These are phyloP conservation scores for Prunus padus DNA, from an alignment of 306 rosid species.

Conservation along the genomic window DNA sequence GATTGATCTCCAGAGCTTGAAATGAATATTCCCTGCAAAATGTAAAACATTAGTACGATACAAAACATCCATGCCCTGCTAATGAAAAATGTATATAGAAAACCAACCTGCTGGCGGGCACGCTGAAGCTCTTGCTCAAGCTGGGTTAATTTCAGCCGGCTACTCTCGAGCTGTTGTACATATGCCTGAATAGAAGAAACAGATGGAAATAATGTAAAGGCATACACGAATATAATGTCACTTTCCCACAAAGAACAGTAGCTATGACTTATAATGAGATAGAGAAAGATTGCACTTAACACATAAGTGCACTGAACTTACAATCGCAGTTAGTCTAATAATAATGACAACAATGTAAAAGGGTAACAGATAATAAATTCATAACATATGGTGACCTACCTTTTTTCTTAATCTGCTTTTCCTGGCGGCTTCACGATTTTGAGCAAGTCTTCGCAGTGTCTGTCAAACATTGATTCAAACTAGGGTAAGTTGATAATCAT, in stretches of 20 bases:
- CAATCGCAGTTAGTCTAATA: background rate
- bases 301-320: background rate
- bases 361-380: conserved; percentile 1
- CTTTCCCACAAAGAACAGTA: background rate
- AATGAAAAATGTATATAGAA: conserved; percentile 12
- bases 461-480: conserved; percentile 27
- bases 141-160: conserved; percentile 85
- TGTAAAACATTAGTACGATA: background rate
- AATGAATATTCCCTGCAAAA: conserved; percentile 82
- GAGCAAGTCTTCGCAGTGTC: conserved; percentile 92
- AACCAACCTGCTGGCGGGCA: conserved; percentile 84
- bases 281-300: conserved; percentile 8
- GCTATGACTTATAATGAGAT: background rate
- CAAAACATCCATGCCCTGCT: background rate
- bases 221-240: background rate
- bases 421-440: conserved; percentile 99
- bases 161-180: conserved; percentile 94
- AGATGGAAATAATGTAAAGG: background rate
- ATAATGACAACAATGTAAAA: conserved; percentile 4
- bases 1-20: conserved; percentile 90
- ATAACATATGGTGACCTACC: conserved; percentile 35
- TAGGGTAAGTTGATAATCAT: conserved; percentile 16
- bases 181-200: conserved; percentile 56
- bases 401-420: conserved; percentile 90
- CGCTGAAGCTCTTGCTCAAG: conserved; percentile 96